Evolutionary conservation across 139 green algal genomes (phyloP), one percentile per base, ranked within the genome.

Genomic region (Chlorella sp.): DNA sequence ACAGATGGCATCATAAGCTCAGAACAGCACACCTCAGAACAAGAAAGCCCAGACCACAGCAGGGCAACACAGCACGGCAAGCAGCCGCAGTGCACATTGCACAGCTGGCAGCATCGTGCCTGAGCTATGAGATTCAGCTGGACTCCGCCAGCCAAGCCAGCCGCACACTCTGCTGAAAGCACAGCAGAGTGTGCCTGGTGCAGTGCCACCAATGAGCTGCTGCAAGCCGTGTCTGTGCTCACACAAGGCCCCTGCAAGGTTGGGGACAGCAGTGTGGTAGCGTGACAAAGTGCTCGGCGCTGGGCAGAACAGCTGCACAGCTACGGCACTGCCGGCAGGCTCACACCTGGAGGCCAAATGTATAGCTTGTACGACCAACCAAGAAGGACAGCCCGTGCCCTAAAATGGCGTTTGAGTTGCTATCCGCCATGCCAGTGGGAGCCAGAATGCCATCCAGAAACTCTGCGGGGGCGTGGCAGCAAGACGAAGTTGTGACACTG

Each of bases 211-310:
- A 96, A 77, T 0, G 94, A 96, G 11, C 91, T 94, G 36, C 91
- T 94, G 86, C 94, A 96, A 1, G 94, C 94, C 2, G 94, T 96
- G 83, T 96, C 94, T n/a, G 91, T 94, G 42, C 71, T 90, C 26
- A 95, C 78, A 39, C 88, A 94, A 0, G 93, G 93, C 36, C 94
- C 94, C 75, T 89, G 64, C 75, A 81, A 34, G 81, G 14, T 22
- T 34, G 32, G 19, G 26, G 32, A 39, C 4, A 24, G n/a, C 28
- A 22, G 28, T 80, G 73, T 80, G 73, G 9, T 4, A 22, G 73
- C 19, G 79, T 30, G 42, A 19, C 4, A 39, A 0, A 36, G 42
- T 26, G n/a, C 3, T 2, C n/a, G 16, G 39, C 7, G 40, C 5
- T 76, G 68, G 12, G 15, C 36, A 26, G 34, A 53, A 15, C 76